Evolutionary conservation across 768 basidiomycete species (phyloP), one percentile per base, ranked within the genome.

Genomic region (Mycena maculata): DNA sequence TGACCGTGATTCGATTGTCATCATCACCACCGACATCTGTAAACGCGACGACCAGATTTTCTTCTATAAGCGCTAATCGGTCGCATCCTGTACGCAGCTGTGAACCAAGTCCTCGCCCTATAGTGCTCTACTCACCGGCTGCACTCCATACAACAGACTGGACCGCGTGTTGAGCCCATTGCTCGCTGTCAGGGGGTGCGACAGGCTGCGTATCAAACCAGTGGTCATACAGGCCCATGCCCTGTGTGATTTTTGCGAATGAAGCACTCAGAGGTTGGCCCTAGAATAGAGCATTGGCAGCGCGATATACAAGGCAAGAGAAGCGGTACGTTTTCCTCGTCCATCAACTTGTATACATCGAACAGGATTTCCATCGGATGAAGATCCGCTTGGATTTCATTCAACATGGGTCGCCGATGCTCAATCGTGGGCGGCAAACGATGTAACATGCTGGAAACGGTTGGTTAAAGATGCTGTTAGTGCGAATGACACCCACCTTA

Each of bases 331-430:
- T 87, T 86, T 73, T 84, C 79, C 12, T 90, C 86, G 44, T 88
- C 85, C 58, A 93, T 77, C n/a, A 94, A 83, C 75, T 94, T 94
- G 73, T 85, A 84, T 15, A 92, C 88, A 74, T 95, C 94, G 72
- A 85, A 90, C 44, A 95, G 82, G 41, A 94, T 83, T 75, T 95
- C 93, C 5, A 89, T 81, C 16, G 93, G 92, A 69, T 93, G 89
- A 39, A 92, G 81, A 71, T 92, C 87, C 5, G 90, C 86, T 72
- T 94, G 92, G 13, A 93, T 85, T 77, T 92, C 89, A 72, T 93
- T 92, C 27, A 94, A 74, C 49, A 81, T 73, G 27, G 86, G 88
- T 70, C 81, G 86, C 55, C 79, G 79, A 2, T 81, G 82, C 22
- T 83, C 78, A 60, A 80, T 80, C 49, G 76, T 77, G 18, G 87